A percentile compares a stretch with the other conserved stretches of the same genome.
Conservation (phyloP, 345 rosid species). For the Sisymbrium altissimum region DNA sequence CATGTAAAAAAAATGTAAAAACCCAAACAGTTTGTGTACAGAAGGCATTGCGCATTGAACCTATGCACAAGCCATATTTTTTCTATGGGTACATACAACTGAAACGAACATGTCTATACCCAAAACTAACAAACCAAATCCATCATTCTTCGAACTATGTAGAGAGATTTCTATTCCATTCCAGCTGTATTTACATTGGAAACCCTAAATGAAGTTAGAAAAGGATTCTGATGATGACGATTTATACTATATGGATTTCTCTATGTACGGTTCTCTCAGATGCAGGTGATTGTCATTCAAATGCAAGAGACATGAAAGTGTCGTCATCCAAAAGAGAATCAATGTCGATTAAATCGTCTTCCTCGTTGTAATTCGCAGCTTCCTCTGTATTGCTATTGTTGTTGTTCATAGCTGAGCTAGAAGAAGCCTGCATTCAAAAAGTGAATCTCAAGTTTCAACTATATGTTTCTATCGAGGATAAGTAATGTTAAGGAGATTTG, state of each 20-base stretch:
- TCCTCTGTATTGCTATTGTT: slow-evolving; percentile 27
- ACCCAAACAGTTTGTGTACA: slow-evolving; percentile 16
- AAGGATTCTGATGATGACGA: slow-evolving; percentile 8
- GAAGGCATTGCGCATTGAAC: neutral
- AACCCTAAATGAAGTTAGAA: slow-evolving; percentile 24
- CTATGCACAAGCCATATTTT: neutral
- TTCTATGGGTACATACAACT: slow-evolving; percentile 26
- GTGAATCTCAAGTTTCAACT: neutral
- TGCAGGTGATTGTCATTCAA: slow-evolving; percentile 39
- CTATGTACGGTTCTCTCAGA: neutral
- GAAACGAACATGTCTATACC: slow-evolving; percentile 13
- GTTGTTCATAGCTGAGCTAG: slow-evolving; percentile 36
- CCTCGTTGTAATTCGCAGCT: slow-evolving; percentile 32
- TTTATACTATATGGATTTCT: neutral
- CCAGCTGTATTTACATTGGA: slow-evolving; percentile 29
- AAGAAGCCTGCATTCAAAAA: slow-evolving; percentile 29
- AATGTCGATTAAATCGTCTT: slow-evolving; percentile 51
- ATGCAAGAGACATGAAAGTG: slow-evolving; percentile 66
- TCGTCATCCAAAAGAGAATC: slow-evolving; percentile 76
- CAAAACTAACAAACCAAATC: slow-evolving; percentile 16
- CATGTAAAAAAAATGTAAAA: neutral
- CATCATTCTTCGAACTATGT: neutral
- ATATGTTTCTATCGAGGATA: neutral
- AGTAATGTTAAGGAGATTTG: neutral
- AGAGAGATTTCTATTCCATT: slow-evolving; percentile 8